Evolutionary conservation across 371 early-diverging fungal species (phyloP).

Genomic region (Mortierella polycephala): DNA sequence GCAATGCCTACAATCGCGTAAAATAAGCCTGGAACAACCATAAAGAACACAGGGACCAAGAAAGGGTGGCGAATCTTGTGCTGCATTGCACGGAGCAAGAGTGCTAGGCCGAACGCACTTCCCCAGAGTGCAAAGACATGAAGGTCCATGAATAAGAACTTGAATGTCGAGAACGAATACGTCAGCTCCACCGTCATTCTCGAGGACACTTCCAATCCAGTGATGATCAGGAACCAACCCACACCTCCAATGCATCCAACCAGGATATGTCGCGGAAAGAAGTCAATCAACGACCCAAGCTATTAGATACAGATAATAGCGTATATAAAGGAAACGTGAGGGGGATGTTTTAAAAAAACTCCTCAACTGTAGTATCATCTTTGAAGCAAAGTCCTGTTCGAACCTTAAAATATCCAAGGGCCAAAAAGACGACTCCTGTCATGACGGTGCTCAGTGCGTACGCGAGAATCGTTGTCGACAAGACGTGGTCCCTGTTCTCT

Average conservation of each 20-base stretch:
- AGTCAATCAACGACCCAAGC: conserved; percentile 83
- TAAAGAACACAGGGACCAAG: conserved; percentile 89
- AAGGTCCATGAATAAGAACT: conserved; percentile 63
- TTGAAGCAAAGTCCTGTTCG: not conserved
- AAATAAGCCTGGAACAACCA: conserved; percentile 82
- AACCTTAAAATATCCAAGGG: conserved; percentile 86
- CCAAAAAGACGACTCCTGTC: conserved; percentile 89
- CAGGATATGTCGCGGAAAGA: conserved; percentile 96
- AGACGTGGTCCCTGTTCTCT: conserved; percentile 69
- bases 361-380: too few relatives aligned
- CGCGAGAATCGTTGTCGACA: conserved; percentile 91
- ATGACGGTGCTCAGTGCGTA: conserved; percentile 86
- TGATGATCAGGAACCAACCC: conserved; percentile 92
- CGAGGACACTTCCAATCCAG: conserved; percentile 91
- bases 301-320: conserved; percentile 20
- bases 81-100: conserved; percentile 69
- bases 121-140: conserved; percentile 84
- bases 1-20: conserved; percentile 71
- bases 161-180: conserved; percentile 65
- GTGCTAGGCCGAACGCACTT: conserved; percentile 75
- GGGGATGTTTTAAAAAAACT: not conserved
- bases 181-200: conserved; percentile 64
- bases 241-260: conserved; percentile 97
- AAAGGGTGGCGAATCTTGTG: conserved; percentile 72
- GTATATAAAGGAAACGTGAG: not conserved